Conservation (phyloP, 2,329 filamentous ascomycete species). For the Calonectria naviculata region DNA sequence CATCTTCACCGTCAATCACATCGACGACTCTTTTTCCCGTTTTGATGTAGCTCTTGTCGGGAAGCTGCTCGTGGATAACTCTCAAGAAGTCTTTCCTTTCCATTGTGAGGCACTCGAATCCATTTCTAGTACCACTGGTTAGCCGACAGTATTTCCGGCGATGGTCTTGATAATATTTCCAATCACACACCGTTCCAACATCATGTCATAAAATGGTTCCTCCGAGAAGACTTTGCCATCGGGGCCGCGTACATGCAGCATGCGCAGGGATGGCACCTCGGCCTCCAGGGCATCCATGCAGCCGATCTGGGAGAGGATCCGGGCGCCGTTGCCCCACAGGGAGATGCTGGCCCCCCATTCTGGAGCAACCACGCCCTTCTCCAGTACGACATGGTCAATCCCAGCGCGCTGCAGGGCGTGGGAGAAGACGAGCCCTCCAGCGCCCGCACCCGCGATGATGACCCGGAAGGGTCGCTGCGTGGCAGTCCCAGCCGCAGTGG, state of each 20-base stretch:
- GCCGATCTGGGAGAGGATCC: neutral
- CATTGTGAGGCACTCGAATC: neutral
- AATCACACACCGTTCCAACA: neutral
- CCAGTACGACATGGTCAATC: neutral
- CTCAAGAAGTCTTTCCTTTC: neutral
- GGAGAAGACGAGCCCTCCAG: neutral
- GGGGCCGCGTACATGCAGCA: neutral
- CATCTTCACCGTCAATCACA: neutral
- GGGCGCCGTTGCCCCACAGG: neutral
- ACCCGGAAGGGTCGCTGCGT: neutral
- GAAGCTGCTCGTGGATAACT: neutral
- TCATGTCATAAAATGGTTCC: neutral
- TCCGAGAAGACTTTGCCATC: neutral
- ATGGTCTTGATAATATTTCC: neutral
- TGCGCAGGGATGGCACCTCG: neutral
- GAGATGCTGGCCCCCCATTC: neutral
- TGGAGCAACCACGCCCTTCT: neutral
- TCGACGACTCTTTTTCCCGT: neutral
- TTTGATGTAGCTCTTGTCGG: neutral
- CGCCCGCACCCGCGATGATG: neutral
- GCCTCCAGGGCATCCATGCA: neutral
- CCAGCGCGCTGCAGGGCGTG: neutral
- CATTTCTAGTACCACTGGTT: neutral
- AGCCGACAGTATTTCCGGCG: neutral
- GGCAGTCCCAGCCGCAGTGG: neutral